Conservation (phyloP, 306 rosid species). For the Dicorynia guianensis region DNA sequence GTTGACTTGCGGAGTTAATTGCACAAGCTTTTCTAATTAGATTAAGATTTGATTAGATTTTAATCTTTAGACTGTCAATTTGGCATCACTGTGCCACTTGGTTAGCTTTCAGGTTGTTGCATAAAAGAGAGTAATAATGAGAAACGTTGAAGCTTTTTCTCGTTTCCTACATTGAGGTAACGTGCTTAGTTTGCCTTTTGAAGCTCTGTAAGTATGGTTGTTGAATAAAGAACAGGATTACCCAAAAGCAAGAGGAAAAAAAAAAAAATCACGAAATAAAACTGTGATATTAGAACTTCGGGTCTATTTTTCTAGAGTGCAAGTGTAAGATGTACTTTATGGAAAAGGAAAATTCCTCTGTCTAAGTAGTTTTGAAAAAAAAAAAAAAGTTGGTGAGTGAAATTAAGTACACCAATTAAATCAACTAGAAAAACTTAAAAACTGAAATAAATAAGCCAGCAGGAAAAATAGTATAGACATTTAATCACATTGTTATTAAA, state of each 20-base stretch:
- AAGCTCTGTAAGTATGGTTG: neutral
- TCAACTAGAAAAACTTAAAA: no score
- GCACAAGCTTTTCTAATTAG: conserved; percentile 25
- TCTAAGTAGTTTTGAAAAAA: no score
- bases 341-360: no score
- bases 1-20: conserved; percentile 51
- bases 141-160: neutral
- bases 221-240: neutral
- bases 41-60: neutral
- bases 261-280: no score
- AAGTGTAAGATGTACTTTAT: no score
- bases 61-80: neutral
- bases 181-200: neutral
- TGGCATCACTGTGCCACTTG: conserved; percentile 28
- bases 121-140: conserved; percentile 3
- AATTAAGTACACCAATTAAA: no score
- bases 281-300: no score
- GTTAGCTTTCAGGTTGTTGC: conserved; percentile 8
- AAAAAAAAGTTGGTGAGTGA: no score
- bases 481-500: no score
- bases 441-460: no score
- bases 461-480: no score
- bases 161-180: neutral
- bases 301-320: no score
- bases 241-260: neutral